These are phyloP conservation scores for Lichtheimia ramosa DNA, from an alignment of 371 early-diverging fungal genomes.

Conservation along the genomic window DNA sequence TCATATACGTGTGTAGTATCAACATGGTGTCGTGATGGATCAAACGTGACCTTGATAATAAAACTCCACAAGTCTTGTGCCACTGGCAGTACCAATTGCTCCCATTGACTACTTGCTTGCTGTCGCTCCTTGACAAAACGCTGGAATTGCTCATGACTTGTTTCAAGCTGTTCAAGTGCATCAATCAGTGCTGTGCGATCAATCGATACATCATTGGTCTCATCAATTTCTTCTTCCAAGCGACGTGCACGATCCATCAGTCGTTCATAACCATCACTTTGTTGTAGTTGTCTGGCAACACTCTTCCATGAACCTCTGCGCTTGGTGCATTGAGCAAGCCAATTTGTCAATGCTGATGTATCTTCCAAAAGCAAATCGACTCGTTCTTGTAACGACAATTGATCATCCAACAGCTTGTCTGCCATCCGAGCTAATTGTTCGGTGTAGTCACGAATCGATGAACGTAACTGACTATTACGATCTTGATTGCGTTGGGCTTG, in stretches of 20 bases:
- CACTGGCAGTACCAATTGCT: constrained; percentile 20
- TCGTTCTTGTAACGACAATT: constrained; percentile 37
- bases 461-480: constrained; percentile 18
- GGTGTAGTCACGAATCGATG: constrained; percentile 16
- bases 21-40: constrained; percentile 9
- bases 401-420: constrained; percentile 35
- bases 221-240: constrained; percentile 41
- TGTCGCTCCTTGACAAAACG: constrained; percentile 17
- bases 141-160: constrained; percentile 18
- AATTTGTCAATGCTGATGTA: constrained; percentile 31
- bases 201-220: constrained; percentile 32
- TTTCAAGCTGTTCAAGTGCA: constrained; percentile 32
- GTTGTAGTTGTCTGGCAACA: constrained; percentile 10
- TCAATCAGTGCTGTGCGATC: constrained; percentile 33
- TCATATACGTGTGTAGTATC: not conserved
- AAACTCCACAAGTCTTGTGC: constrained; percentile 41
- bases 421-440: constrained; percentile 24
- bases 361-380: constrained; percentile 42
- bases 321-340: constrained; percentile 32
- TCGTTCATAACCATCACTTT: constrained; percentile 24
- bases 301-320: too few species aligned
- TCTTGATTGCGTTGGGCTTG: constrained; percentile 15
- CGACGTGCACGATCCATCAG: constrained; percentile 22
- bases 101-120: constrained; percentile 11
- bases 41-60: constrained; percentile 33